These are phyloP conservation scores for Talaromyces atroroseus DNA, from an alignment of 2,329 filamentous ascomycete species.

Conservation along the genomic window DNA sequence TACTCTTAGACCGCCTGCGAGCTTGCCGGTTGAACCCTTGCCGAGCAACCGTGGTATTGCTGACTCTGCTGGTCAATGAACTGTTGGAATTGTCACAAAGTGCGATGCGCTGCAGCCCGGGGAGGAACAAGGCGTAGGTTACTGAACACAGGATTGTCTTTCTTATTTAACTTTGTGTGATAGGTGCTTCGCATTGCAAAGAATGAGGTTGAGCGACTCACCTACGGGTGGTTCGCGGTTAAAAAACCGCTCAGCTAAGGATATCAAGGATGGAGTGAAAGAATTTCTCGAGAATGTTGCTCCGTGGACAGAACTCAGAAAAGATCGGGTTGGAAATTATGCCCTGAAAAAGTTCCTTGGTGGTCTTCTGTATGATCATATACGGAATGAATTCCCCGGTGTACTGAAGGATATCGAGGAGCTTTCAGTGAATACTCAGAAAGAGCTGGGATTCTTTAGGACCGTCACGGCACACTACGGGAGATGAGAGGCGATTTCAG, in stretches of 20 bases:
- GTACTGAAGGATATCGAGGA: conserved; percentile 7
- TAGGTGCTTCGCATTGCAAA: conserved; percentile 18
- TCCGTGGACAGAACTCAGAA: conserved; percentile 17
- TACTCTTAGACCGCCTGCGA: no score
- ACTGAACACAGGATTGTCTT: neutral
- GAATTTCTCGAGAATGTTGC: conserved; percentile 13
- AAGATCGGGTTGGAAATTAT: conserved; percentile 17
- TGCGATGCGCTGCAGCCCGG: conserved; percentile 28
- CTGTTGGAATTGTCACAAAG: conserved; percentile 35
- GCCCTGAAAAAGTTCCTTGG: conserved; percentile 18
- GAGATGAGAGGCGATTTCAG: conserved; percentile 18
- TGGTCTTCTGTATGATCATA: conserved; percentile 9
- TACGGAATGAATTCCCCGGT: conserved; percentile 7
- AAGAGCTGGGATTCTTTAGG: conserved; percentile 15
- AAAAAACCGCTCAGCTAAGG: conserved; percentile 12
- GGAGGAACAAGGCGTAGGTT: conserved; percentile 18
- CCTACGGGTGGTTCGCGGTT: conserved; percentile 4
- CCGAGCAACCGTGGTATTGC: no score
- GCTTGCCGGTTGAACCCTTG: no score
- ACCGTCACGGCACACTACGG: conserved; percentile 13
- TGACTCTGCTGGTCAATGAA: conserved; percentile 28
- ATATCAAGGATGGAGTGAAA: conserved; percentile 14
- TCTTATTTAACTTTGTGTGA: neutral
- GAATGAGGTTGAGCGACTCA: conserved; percentile 9
- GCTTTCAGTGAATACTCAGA: neutral